phyloP scores from a whole-genome alignment of 306 rosid species.

The Vicia faba region DNA sequence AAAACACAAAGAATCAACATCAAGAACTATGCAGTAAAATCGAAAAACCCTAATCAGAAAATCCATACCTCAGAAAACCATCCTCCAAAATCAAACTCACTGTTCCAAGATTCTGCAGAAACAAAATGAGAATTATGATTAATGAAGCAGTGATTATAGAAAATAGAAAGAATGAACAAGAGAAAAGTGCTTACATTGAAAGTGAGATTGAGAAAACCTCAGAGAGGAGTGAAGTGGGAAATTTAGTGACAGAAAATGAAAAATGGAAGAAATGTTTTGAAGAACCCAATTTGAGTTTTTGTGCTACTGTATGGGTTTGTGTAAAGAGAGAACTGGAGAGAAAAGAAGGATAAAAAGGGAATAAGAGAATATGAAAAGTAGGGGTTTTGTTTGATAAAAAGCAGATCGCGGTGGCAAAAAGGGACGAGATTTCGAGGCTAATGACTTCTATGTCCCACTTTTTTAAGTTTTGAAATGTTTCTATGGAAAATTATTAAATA shows the following conservation, averaged over 20 bases:
- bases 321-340: neutral
- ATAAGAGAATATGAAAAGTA: neutral
- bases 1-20: neutral
- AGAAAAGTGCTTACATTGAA: conserved; percentile 49
- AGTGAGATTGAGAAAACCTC: neutral
- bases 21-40: conserved; percentile 12
- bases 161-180: conserved; percentile 27
- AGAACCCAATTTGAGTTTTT: conserved; percentile 26
- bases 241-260: conserved; percentile 38
- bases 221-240: conserved; percentile 27
- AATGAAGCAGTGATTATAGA: conserved; percentile 6
- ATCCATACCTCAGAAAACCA: conserved; percentile 8
- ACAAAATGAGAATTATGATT: neutral
- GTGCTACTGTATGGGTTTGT: neutral
- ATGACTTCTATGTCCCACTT: conserved; percentile 24
- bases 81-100: conserved; percentile 5
- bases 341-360: conserved; percentile 3
- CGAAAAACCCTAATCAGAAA: conserved; percentile 32
- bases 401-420: conserved; percentile 4
- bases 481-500: too few relatives aligned
- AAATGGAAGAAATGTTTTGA: conserved; percentile 23
- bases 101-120: conserved; percentile 8
- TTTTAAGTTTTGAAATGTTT: neutral
- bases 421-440: neutral
- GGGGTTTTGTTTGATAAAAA: neutral